Evolutionary conservation across 345 rosid species (phyloP), one percentile per base, ranked within the genome.

Genomic region (Isatis tinctoria): DNA sequence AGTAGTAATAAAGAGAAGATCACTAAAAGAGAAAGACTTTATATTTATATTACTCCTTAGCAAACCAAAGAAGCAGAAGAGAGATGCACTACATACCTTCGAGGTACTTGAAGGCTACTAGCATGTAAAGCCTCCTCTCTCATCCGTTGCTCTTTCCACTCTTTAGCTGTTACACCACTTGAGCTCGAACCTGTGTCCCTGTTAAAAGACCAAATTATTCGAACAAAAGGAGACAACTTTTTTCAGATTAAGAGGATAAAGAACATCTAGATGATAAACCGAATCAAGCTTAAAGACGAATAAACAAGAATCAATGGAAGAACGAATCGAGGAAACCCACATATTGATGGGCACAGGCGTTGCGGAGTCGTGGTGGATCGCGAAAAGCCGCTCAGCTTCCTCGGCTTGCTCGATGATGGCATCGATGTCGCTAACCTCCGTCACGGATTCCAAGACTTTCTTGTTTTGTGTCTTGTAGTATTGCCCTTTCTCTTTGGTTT

Each of bases 381-480:
- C 72, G 82, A 77, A 65, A 63, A 84, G 70, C 13, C 79, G 82
- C 32, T 86, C 86, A 36, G 85, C 82, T 81, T 91, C 99, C 40
- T 88, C 96, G 28, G 85, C 85, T 68, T 90, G 85, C 59, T 86
- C 85, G 81, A 95, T 79, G 70, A 92, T 82, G 61, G 97, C 96
- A 64, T 95, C 97, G 79, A 95, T 85, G 71, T 87, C 92, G 81
- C 74, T 83, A 36, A 90, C 78, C 30, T 95, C 97, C 16, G 97
- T 95, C 14, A 88, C 73, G 20, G 99, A 95, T 79, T 92, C 87
- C 12, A 95, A 84, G 61, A 87, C 85, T 70, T 94, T 93, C 82
- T 89, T 90, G 65, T 84, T 81, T 36, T 79, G 92, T 52, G 73
- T 73, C 54, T 77, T 65, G 83, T 89, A 91, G 49, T 61, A 74